Base-by-base conservation (phyloP, 2,329 filamentous ascomycete species). In the Aspergillus sp. region DNA sequence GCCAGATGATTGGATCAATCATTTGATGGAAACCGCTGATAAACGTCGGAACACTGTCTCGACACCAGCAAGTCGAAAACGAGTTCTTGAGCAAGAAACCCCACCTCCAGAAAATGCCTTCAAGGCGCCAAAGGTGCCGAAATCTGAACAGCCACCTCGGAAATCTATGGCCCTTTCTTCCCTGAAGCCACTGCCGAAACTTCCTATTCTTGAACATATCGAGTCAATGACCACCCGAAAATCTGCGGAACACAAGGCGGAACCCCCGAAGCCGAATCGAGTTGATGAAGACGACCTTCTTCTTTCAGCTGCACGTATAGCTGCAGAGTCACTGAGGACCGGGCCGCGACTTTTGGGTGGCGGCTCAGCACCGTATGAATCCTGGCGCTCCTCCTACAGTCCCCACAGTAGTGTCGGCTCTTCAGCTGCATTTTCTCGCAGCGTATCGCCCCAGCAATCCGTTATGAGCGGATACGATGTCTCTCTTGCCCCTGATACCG, bases 231-330 rank as follows among this genome's bases (percentile, higher is more conserved):
- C 64, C 4, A 59, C 68, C 4, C 64, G 63, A 26, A 72, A 67
- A 49, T 59, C 62, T 1, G 42, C 53, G 9, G 61, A 68, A 20
- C 56, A 63, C 17, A 63, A 68, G 34, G 55, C 62, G 11, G 62
- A 67, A 38, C 49, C 59, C 12, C 62, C 60, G 4, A 64, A 64
- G 52, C 62, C 62, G 18, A 62, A 55, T 47, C 66, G 71, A 55
- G 67, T 77, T 38, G 73, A 78, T 38, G 71, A 76, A 59, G 75
- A 78, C 48, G 75, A 78, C 61, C 63, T 78, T 9, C 68, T 77
- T 12, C 66, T 78, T 17, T 74, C 68, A 26, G 72, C 74, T 5
- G 75, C 75, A 9, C 72, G 75, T 9, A 75, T 78, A 42, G 71
- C 72, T 18, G 75, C 74, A 8, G 73, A 76, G 54, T 67, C 71